Conservation (phyloP, 352 stramenopile species). For the Pythium biforme region DNA sequence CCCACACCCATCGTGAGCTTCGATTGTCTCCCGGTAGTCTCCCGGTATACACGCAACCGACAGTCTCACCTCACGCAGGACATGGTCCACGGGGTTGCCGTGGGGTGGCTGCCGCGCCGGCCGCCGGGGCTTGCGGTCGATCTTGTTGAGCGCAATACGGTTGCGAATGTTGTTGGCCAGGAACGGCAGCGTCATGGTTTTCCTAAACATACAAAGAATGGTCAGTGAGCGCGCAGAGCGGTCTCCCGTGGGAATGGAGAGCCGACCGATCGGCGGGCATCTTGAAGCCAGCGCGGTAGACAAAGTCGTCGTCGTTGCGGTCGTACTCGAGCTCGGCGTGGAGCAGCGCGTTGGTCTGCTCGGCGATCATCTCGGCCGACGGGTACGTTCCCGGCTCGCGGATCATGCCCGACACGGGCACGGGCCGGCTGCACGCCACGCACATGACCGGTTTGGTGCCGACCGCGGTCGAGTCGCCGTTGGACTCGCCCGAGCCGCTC, state of each 20-base stretch:
- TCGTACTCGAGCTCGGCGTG: slow-evolving; percentile 47
- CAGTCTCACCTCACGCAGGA: slow-evolving; percentile 58
- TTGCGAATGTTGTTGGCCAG: slow-evolving; percentile 60
- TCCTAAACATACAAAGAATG: slow-evolving; percentile 29
- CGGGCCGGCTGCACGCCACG: slow-evolving; percentile 74
- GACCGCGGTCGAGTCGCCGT: slow-evolving; percentile 69
- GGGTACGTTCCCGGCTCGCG: slow-evolving; percentile 51
- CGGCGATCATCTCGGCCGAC: slow-evolving; percentile 36
- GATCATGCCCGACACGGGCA: slow-evolving; percentile 56
- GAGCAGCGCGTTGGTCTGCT: slow-evolving; percentile 30
- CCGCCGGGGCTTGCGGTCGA: slow-evolving; percentile 58
- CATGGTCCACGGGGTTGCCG: slow-evolving; percentile 56
- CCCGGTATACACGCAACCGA: background rate
- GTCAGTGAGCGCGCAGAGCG: background rate
- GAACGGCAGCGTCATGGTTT: slow-evolving; percentile 75
- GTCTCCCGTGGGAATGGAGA: background rate
- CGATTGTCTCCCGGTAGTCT: background rate
- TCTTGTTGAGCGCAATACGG: slow-evolving; percentile 72
- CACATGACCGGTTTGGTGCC: slow-evolving; percentile 83
- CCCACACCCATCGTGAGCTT: no score
- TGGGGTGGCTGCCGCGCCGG: slow-evolving; percentile 41
- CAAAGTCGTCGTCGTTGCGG: slow-evolving; percentile 69
- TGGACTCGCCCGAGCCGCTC: slow-evolving; percentile 24
- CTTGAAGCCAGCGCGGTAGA: slow-evolving; percentile 79
- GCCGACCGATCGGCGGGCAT: slow-evolving; percentile 80